A percentile compares a stretch with the other conserved stretches of the same genome.
phyloP scores from a whole-genome alignment of 352 stramenopile genomes.

The Phytopythium cucurbitacearum region DNA sequence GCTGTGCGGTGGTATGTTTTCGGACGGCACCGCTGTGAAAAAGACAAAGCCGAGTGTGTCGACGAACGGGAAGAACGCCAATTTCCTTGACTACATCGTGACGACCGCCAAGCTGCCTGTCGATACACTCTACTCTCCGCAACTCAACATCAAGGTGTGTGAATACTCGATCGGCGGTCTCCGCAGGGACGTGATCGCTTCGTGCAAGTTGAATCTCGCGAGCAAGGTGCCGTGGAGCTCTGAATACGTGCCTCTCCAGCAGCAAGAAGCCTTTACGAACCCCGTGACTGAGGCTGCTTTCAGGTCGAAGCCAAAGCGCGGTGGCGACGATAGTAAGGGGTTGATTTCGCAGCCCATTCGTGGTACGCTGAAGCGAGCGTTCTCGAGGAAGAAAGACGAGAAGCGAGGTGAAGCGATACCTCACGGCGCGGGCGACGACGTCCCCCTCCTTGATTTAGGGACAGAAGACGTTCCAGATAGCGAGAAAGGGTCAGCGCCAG shows the following conservation, averaged over 20 bases:
- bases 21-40: constrained; percentile 34
- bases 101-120: constrained; percentile 47
- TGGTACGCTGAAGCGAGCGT: not conserved
- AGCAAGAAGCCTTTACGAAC: constrained; percentile 41
- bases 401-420: constrained; percentile 1
- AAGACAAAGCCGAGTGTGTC: constrained; percentile 36
- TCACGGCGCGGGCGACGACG: constrained; percentile 2
- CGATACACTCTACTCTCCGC: constrained; percentile 54
- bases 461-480: constrained; percentile 3
- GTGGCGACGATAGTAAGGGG: not conserved
- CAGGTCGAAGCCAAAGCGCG: not conserved
- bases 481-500: not conserved
- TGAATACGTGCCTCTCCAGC: constrained; percentile 31
- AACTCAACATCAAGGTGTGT: constrained; percentile 59
- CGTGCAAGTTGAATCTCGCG: constrained; percentile 49
- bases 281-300: constrained; percentile 12
- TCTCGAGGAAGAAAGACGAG: constrained; percentile 4
- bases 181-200: constrained; percentile 46
- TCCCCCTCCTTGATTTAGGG: too few species aligned
- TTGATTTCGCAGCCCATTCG: not conserved
- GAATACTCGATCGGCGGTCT: constrained; percentile 51
- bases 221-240: constrained; percentile 69
- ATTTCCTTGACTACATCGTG: constrained; percentile 61
- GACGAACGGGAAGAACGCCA: constrained; percentile 59
- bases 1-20: constrained; percentile 47